Evolutionary conservation across 176 grass and related monocot genomes (phyloP).

Genomic region (Dactylis glomerata): DNA sequence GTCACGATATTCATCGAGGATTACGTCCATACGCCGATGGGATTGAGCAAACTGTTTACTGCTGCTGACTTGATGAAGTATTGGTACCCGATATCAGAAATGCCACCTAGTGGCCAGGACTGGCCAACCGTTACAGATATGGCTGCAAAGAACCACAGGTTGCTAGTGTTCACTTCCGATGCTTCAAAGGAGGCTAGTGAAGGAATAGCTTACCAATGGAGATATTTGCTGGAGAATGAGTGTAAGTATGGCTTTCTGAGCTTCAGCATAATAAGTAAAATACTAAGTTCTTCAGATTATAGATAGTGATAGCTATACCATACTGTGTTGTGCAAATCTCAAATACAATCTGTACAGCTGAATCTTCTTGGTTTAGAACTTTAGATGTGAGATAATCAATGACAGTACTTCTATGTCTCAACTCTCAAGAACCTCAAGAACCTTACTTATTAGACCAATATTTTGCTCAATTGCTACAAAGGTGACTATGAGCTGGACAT

Average conservation of each 20-base stretch:
- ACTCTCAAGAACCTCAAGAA: too few species aligned
- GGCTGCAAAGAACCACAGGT: constrained; percentile 67
- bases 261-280: background rate
- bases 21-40: constrained; percentile 74
- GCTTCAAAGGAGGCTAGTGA: constrained; percentile 83
- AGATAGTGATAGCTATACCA: background rate
- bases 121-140: constrained; percentile 91
- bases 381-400: background rate
- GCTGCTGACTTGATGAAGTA: constrained; percentile 81
- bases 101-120: constrained; percentile 76
- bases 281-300: background rate
- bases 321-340: background rate
- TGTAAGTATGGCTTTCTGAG: constrained; percentile 43
- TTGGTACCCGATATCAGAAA: constrained; percentile 80
- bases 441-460: too few species aligned
- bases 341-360: background rate
- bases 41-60: constrained; percentile 77
- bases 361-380: background rate
- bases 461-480: background rate
- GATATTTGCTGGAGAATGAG: constrained; percentile 91
- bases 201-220: constrained; percentile 94
- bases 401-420: background rate
- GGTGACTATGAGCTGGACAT: background rate
- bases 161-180: constrained; percentile 92
- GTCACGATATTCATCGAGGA: constrained; percentile 96